phyloP scores from a whole-genome alignment of 2,329 filamentous ascomycete genomes.

The Aureobasidium vineae region DNA sequence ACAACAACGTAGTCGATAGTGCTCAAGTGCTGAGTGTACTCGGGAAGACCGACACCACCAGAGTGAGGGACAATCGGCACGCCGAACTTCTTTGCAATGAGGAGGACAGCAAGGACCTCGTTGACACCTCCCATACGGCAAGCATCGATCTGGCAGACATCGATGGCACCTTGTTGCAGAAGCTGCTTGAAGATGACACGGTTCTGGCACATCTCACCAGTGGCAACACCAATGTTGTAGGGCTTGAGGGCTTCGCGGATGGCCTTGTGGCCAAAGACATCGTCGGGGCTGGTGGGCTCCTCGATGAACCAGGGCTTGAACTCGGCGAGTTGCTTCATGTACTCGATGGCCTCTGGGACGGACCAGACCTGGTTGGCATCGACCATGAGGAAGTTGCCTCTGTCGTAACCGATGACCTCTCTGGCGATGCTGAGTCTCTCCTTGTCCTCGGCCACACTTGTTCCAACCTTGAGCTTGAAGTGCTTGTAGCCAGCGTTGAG shows the following conservation, averaged over 20 bases:
- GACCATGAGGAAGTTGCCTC: conserved; percentile 83
- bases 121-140: conserved; percentile 89
- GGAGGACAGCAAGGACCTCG: conserved; percentile 83
- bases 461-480: conserved; percentile 90
- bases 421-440: conserved; percentile 70
- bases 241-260: conserved; percentile 76
- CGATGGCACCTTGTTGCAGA: conserved; percentile 73
- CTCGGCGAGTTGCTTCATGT: conserved; percentile 77
- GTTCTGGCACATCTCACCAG: conserved; percentile 95
- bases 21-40: conserved; percentile 90
- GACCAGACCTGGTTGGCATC: conserved; percentile 94
- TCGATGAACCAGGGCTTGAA: conserved; percentile 95
- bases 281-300: conserved; percentile 87
- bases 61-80: conserved; percentile 87
- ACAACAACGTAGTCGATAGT: conserved; percentile 93
- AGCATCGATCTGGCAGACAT: conserved; percentile 86
- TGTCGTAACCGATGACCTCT: conserved; percentile 77
- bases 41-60: conserved; percentile 83
- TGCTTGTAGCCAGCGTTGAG: conserved; percentile 73
- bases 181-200: conserved; percentile 93
- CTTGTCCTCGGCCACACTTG: conserved; percentile 68
- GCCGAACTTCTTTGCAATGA: conserved; percentile 76
- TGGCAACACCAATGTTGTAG: conserved; percentile 77
- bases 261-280: conserved; percentile 83
- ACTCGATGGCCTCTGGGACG: conserved; percentile 81